These are phyloP conservation scores for Candida dubliniensis DNA, from an alignment of 1,139 yeast genomes.

Conservation along the genomic window DNA sequence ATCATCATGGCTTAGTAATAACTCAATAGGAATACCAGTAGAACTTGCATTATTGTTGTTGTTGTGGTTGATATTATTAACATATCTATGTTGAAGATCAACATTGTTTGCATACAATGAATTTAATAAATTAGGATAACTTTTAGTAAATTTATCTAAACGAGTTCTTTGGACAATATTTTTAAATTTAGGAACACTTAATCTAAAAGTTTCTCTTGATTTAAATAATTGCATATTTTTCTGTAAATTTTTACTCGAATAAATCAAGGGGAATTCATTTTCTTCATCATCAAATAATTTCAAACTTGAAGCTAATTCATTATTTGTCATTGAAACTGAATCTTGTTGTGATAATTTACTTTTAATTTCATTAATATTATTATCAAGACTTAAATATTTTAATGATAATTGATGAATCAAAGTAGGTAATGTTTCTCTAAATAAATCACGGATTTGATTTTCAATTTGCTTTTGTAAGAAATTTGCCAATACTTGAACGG, in stretches of 20 bases:
- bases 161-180: conserved; percentile 58
- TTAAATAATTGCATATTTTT: conserved; percentile 70
- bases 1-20: conserved; percentile 29
- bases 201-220: conserved; percentile 75
- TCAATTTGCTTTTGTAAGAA: conserved; percentile 83
- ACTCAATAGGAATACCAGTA: conserved; percentile 42
- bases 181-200: conserved; percentile 59
- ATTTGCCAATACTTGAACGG: conserved; percentile 77
- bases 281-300: conserved; percentile 14
- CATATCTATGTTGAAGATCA: conserved; percentile 9
- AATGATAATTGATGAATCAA: conserved; percentile 75
- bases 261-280: conserved; percentile 28
- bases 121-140: conserved; percentile 40
- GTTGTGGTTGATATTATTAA: not conserved
- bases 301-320: conserved; percentile 6
- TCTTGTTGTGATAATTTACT: conserved; percentile 7
- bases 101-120: conserved; percentile 22
- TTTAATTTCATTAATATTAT: conserved; percentile 14
- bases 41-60: conserved; percentile 10
- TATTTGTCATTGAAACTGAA: not conserved
- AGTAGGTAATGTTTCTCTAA: conserved; percentile 82
- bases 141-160: conserved; percentile 41
- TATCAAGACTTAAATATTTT: conserved; percentile 52
- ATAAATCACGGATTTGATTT: conserved; percentile 72
- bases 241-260: conserved; percentile 64